Evolutionary conservation across 2,329 filamentous ascomycete species (phyloP).

Genomic region (Microdochium paspali): DNA sequence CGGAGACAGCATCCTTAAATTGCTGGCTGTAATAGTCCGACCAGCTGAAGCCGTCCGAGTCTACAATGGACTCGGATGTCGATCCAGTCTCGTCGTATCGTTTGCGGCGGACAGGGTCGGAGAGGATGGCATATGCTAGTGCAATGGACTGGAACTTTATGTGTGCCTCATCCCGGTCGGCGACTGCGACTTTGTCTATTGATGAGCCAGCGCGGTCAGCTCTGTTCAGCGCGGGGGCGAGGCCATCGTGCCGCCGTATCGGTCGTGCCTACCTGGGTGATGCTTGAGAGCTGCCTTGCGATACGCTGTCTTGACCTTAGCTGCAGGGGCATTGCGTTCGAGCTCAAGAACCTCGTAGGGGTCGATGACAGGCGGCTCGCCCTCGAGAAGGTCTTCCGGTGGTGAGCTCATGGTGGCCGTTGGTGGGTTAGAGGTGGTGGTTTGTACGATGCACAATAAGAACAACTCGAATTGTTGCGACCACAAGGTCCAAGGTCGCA

Average conservation of each 20-base stretch:
- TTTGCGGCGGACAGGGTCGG: constrained; percentile 67
- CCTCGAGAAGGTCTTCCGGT: constrained; percentile 44
- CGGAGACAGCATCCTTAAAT: constrained; percentile 66
- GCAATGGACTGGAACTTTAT: constrained; percentile 81
- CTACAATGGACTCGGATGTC: constrained; percentile 72
- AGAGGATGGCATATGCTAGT: constrained; percentile 89
- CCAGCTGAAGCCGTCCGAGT: constrained; percentile 82
- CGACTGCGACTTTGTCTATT: constrained; percentile 64
- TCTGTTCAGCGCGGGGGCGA: not conserved
- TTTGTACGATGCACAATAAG: too few species aligned
- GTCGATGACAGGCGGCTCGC: constrained; percentile 53
- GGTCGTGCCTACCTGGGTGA: constrained; percentile 59
- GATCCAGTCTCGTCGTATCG: constrained; percentile 88
- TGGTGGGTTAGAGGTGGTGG: too few species aligned
- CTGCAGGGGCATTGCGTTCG: constrained; percentile 58
- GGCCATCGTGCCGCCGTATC: constrained; percentile 3
- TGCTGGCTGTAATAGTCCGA: constrained; percentile 79
- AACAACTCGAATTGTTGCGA: constrained; percentile 4
- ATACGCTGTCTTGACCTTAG: constrained; percentile 85
- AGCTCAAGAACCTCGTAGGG: constrained; percentile 77
- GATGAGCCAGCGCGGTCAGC: not conserved
- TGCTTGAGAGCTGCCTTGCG: constrained; percentile 81
- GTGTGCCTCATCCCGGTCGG: constrained; percentile 64
- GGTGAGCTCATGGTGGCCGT: constrained; percentile 31
- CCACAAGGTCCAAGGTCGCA: too few species aligned